Conservation (phyloP, 2,329 filamentous ascomycete species). For the Onygenales sp. region DNA sequence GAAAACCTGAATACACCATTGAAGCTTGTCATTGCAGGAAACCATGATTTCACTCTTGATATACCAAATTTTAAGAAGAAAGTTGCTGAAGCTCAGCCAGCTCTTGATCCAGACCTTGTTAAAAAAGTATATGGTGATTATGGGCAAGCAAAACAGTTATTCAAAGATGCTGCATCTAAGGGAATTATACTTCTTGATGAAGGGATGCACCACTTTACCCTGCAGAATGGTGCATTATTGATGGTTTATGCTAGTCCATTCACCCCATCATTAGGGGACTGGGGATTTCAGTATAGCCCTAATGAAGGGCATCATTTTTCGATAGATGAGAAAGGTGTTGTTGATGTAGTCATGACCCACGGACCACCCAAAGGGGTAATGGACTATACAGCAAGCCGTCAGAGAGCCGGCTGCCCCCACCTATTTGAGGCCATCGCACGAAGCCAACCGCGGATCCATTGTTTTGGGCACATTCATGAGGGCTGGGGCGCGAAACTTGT, state of each 20-base stretch:
- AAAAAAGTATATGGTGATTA: constrained; percentile 31
- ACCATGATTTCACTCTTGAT: constrained; percentile 43
- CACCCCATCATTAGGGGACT: constrained; percentile 38
- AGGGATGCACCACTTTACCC: constrained; percentile 38
- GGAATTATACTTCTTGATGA: constrained; percentile 43
- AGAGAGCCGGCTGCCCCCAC: constrained; percentile 23
- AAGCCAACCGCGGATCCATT: constrained; percentile 27
- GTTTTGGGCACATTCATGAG: constrained; percentile 37
- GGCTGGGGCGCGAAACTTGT: constrained; percentile 49
- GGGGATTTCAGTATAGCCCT: constrained; percentile 43
- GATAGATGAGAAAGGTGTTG: constrained; percentile 14
- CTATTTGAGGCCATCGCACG: constrained; percentile 24
- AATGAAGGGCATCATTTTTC: constrained; percentile 28
- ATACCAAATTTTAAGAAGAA: constrained; percentile 26
- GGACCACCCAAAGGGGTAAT: constrained; percentile 45
- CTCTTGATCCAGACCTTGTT: constrained; percentile 20
- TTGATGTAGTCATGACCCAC: constrained; percentile 46
- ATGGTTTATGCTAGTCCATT: constrained; percentile 46
- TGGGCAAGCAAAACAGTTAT: constrained; percentile 29
- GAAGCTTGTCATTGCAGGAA: constrained; percentile 47
- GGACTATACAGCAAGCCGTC: constrained; percentile 29
- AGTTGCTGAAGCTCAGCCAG: constrained; percentile 17
- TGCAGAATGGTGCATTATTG: constrained; percentile 42
- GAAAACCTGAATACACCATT: constrained; percentile 37
- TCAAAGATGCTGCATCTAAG: constrained; percentile 26